A percentile compares a stretch with the other conserved stretches of the same genome.
phyloP scores from a whole-genome alignment of 78 protist species.

The Dictyostelium capitatum region DNA sequence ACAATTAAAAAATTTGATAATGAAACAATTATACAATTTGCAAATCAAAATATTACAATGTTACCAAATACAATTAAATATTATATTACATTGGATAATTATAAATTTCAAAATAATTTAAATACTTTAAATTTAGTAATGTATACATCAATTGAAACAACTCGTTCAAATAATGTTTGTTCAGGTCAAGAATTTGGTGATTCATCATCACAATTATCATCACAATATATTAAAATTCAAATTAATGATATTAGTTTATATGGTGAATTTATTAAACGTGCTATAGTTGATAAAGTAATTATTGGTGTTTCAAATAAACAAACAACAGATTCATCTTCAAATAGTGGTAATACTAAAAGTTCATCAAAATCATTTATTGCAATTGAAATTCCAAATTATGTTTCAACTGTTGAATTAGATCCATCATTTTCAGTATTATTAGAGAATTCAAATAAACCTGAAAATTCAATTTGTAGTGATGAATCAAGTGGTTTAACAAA shows the following conservation, averaged over 20 bases:
- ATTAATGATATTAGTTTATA: neutral
- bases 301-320: neutral
- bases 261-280: constrained; percentile 10
- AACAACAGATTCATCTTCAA: neutral
- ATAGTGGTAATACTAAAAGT: neutral
- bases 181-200: neutral
- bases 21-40: neutral
- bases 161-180: neutral
- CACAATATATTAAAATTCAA: neutral
- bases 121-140: neutral
- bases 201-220: neutral
- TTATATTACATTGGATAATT: neutral
- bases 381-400: neutral
- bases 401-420: neutral
- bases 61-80: neutral
- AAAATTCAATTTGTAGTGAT: neutral
- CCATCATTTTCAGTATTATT: neutral
- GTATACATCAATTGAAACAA: neutral
- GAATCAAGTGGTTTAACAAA: constrained; percentile 8
- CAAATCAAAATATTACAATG: neutral
- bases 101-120: neutral
- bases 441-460: neutral
- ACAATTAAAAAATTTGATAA: neutral
- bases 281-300: neutral
- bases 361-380: neutral